Percentiles rank a stretch among this genome's conserved stretches.
Conservation (phyloP, 768 basidiomycete species). For the Dacryopinax primogenitus region DNA sequence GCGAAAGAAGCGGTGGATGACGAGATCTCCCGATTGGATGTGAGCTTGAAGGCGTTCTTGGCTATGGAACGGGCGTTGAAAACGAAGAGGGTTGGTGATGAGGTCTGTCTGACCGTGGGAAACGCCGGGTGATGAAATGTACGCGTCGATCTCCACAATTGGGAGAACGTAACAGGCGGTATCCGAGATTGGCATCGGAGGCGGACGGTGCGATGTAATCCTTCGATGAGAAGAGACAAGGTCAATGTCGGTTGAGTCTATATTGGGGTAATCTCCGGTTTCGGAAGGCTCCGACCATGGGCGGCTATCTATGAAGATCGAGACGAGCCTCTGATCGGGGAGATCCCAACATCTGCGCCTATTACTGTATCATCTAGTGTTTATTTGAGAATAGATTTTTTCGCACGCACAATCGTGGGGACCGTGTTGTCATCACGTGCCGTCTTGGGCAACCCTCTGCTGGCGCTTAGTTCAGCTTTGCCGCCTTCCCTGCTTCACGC, state of each 20-base stretch:
- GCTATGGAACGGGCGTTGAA: constrained; percentile 50
- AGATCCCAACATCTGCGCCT: too few relatives aligned
- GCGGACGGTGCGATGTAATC: too few relatives aligned
- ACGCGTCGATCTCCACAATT: not conserved
- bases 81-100: constrained; percentile 30
- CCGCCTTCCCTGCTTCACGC: not conserved
- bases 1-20: constrained; percentile 16
- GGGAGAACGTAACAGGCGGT: too few relatives aligned
- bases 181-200: too few relatives aligned
- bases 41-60: constrained; percentile 53
- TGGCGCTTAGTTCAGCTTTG: not conserved
- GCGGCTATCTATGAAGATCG: not conserved
- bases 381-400: not conserved
- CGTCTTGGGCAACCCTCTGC: not conserved
- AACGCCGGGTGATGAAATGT: not conserved
- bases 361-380: not conserved
- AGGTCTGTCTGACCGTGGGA: not conserved
- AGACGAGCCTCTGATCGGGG: too few relatives aligned
- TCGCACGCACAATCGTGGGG: not conserved
- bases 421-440: not conserved
- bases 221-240: too few relatives aligned
- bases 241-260: too few relatives aligned
- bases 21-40: constrained; percentile 23
- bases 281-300: not conserved
- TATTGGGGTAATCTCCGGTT: not conserved